Base-by-base conservation (phyloP, 495 filamentous ascomycete species). In the Viridothelium virens region DNA sequence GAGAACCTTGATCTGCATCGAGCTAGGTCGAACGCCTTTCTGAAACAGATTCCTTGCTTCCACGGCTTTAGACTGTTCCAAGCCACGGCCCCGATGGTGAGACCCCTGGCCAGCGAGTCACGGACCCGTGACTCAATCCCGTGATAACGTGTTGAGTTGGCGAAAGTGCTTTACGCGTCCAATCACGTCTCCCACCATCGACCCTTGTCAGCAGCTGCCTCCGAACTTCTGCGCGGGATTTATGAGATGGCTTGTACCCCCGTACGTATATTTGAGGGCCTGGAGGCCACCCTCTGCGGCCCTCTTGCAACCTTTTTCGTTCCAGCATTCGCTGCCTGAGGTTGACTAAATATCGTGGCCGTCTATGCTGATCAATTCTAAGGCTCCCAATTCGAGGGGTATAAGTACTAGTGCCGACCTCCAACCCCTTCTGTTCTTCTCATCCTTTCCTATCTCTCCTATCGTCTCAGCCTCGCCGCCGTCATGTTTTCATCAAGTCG, bases 401-500 rank as follows among this genome's bases (percentile, higher is more conserved):
- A 63, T 56, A 61, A 62, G 37, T 65, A 41, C 46, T 25, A 33
- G 25, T 31, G 16, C 44, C 48, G 33, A 46, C 46, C 16, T 44
- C 38, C 39, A 63, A 3, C 38, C 31, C 25, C 33, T 25, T 46
- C 33, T 12, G 38, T n/a, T 33, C n/a, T 47, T 59, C 12, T 48
- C 46, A 16, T 44, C 53, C 9, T 31, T 59, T 7, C n/a, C 37
- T 33, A 41, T 31, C 46, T 38, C 11, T n/a, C 5, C 37, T 47
- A 36, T 41, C n/a, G 53, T 47, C 62, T 36, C 47, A 9, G 18
- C 14, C 16, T 31, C 36, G 37, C 18, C 11, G 48, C 36, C 67
- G 72, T 56, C 47, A 78, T 78, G 76, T 78, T 78, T 68, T 71
- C 70, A 47, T 68, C 67, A 37, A 67, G 65, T 69, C 71, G 66